A percentile compares a stretch with the other conserved stretches of the same genome.
phyloP scores from a whole-genome alignment of 345 rosid species.

The Eutrema yunnanense region DNA sequence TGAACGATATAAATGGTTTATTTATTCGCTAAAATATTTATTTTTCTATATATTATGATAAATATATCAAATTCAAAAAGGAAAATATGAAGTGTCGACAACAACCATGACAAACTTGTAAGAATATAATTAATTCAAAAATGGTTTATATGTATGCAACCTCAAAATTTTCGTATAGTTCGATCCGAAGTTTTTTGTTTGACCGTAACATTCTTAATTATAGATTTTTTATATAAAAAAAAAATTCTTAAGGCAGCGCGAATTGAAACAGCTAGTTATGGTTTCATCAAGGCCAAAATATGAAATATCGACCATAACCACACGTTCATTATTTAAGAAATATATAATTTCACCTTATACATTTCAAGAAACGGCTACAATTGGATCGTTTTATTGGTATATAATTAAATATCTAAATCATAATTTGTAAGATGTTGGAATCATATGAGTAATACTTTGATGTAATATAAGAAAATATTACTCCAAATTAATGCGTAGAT shows the following conservation, averaged over 20 bases:
- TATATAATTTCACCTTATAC: not conserved
- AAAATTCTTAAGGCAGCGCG: no score
- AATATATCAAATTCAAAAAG: not conserved
- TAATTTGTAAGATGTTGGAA: not conserved
- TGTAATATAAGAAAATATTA: not conserved
- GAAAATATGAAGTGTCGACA: not conserved
- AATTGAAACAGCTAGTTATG: no score
- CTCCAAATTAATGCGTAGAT: not conserved
- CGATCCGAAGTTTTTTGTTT: no score
- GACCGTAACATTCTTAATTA: no score
- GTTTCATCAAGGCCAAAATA: no score
- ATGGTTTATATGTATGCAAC: no score
- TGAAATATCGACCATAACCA: not conserved
- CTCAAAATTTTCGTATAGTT: no score
- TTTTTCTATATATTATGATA: not conserved
- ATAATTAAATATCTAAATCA: not conserved
- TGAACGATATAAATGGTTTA: not conserved
- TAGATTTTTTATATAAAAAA: no score
- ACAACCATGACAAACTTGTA: not conserved
- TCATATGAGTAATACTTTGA: not conserved
- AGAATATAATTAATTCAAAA: no score
- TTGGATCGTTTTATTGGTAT: not conserved
- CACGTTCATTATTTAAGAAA: not conserved
- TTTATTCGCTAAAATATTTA: not conserved
- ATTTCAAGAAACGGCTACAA: not conserved